Base-by-base conservation (phyloP, 169 alveolate species). In the Plasmodium yoelii region DNA sequence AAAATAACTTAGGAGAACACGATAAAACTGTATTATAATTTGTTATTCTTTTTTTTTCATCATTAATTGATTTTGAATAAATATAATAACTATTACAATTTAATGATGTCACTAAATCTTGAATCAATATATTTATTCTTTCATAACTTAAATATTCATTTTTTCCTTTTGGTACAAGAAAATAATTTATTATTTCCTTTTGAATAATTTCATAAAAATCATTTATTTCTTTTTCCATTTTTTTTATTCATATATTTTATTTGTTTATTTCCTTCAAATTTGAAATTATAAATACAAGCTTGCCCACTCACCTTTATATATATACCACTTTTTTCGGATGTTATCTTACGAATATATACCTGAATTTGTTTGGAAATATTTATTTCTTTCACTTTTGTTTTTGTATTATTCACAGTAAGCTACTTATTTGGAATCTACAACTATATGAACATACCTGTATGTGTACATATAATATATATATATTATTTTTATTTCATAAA, bases 131-230 rank as follows among this genome's bases (percentile, higher is more conserved):
- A 55, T 42, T 24, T 82, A 82, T 82, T 42, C 82, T 56, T 24
- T 56, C 57, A 28, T 67, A 65, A 67, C 90, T 82, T 4, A 82
- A 51, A 70, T 82, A 61, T 59, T 82, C 61, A 59, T 82, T 82
- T 57, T 65, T 67, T 26, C 57, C 82, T n/a, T 67, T 82, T 24
- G 60, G 39, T 2, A 13, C n/a, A 0, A 71, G 49, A 18, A 82
- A 82, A 56, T 67, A 82, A 59, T 82, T 82, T 7, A 46, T 10
- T 28, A 82, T 68, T 34, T 82, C 90, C 15, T 59, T 42, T 46
- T 53, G 63, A 13, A 82, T 60, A 9, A 82, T 42, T 6, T 56
- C 56, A 53, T 82, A 82, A 71, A 82, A 82, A 12, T 46, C 73
- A 63, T 82, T 55, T 70, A 82, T 63, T 15, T 71, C 42, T 19